Conservation (phyloP, 2,329 filamentous ascomycete species). For the Arthrobotrys sinensis region DNA sequence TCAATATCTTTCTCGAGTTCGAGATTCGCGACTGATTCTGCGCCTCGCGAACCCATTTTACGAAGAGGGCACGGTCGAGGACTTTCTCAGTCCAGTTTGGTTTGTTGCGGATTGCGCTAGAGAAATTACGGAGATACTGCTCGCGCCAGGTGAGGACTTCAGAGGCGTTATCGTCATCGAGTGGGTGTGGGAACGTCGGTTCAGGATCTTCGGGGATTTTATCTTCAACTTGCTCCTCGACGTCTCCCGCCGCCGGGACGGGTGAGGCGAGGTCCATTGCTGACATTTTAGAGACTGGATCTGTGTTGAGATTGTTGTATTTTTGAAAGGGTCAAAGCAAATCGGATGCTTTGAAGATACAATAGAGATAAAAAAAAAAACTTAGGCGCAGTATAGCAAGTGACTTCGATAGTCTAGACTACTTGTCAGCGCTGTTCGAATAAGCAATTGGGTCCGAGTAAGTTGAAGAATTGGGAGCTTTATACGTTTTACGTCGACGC, state of each 20-base stretch:
- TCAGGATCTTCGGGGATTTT: neutral
- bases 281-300: neutral
- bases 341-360: neutral
- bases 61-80: slow-evolving; percentile 34
- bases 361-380: no score
- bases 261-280: neutral
- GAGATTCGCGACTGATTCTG: slow-evolving; percentile 5
- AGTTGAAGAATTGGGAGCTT: neutral
- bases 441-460: neutral
- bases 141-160: slow-evolving; percentile 43
- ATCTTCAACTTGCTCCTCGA: neutral
- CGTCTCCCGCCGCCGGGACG: neutral
- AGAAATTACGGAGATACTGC: slow-evolving; percentile 47
- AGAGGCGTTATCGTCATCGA: slow-evolving; percentile 21
- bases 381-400: no score
- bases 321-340: neutral
- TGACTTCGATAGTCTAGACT: neutral
- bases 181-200: slow-evolving; percentile 36
- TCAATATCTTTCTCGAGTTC: slow-evolving; percentile 20
- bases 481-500: neutral
- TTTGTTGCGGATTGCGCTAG: slow-evolving; percentile 41
- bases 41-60: slow-evolving; percentile 56
- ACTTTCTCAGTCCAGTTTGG: slow-evolving; percentile 58
- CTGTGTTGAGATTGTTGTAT: slow-evolving; percentile 10
- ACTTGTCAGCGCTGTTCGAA: neutral